A percentile compares a stretch with the other conserved stretches of the same genome.
These are phyloP conservation scores for Diaporthe ilicicola DNA, from an alignment of 2,329 filamentous ascomycete genomes.

Conservation along the genomic window DNA sequence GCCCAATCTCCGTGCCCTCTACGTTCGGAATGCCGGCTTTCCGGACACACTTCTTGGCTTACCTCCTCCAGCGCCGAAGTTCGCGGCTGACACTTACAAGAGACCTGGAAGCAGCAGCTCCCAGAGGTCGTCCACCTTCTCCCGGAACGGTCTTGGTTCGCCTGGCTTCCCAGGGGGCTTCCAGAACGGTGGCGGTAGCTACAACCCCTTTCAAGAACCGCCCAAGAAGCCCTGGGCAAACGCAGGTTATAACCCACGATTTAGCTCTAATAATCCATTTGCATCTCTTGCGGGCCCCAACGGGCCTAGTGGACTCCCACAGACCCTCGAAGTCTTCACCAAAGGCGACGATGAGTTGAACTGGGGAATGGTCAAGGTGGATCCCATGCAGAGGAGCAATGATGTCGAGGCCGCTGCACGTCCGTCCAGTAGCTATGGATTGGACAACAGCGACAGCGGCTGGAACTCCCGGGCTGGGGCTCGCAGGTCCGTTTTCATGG, in stretches of 20 bases:
- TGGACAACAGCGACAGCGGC: constrained; percentile 61
- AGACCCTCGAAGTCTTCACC: constrained; percentile 67
- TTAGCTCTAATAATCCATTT: constrained; percentile 70
- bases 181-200: constrained; percentile 32
- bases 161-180: constrained; percentile 34
- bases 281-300: constrained; percentile 47
- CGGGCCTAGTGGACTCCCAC: constrained; percentile 51
- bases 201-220: constrained; percentile 34
- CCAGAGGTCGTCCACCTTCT: constrained; percentile 34
- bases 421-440: constrained; percentile 65
- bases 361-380: constrained; percentile 66
- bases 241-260: constrained; percentile 48
- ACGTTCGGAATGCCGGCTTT: constrained; percentile 86
- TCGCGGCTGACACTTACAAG: constrained; percentile 47
- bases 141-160: constrained; percentile 34
- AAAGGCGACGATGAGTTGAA: constrained; percentile 66
- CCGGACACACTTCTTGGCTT: constrained; percentile 79
- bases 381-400: constrained; percentile 42
- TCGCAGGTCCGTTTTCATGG: constrained; percentile 62
- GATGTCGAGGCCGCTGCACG: constrained; percentile 39
- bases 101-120: constrained; percentile 46
- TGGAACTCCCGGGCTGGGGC: constrained; percentile 61
- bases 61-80: constrained; percentile 66
- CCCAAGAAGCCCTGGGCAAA: constrained; percentile 37
- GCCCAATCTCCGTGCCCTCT: constrained; percentile 78